Base-by-base conservation (phyloP, 1,284 basidiomycete genomes). In the Leccinum pseudoinsigne region DNA sequence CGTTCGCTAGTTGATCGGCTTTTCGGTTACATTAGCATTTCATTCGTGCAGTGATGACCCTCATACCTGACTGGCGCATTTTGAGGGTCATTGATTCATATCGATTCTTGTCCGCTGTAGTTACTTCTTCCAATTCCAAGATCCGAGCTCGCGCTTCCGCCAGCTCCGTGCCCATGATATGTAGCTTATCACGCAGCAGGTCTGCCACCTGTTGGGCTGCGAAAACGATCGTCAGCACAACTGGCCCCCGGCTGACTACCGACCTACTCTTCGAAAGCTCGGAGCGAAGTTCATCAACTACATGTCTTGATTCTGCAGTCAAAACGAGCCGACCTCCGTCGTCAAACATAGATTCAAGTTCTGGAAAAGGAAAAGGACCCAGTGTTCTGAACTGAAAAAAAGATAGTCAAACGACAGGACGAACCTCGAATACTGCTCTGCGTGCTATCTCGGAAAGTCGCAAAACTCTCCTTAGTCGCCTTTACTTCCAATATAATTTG, bases 141-240 rank as follows among this genome's bases (percentile, higher is more conserved):
- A 81, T 68, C 14, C 78, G 77, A 14, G 72, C 71, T 63, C 78
- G 78, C 0, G 79, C 69, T 59, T 83, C 80, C 8, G 77, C 79
- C 0, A 86, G 66, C 59, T 82, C 78, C 4, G 78, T 72, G 3
- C 79, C 76, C 62, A 82, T 76, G 55, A 76, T 68, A 47, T 82
- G 78, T 1, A 84, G 71, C 63, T 84, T 84, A 64, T 83, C 81
- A n/a, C 83, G 79, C 4, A 85, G 74, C 10, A 85, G 69, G 57
- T 85, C 83, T 21, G 77, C 81, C 38, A 85, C 83, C 64, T 84
- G 79, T 64, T 81, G 77, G 4, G 84, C 84, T 85, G 56, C n/a
- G 23, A 64, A 66, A 62, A 61, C 10, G 55, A 57, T 55, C 14
- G 64, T 64, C 55, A 38, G 59, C n/a, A 54, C 36, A 57, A 70